phyloP scores from a whole-genome alignment of 2,329 filamentous ascomycete genomes.

The Raffaelea arxii region DNA sequence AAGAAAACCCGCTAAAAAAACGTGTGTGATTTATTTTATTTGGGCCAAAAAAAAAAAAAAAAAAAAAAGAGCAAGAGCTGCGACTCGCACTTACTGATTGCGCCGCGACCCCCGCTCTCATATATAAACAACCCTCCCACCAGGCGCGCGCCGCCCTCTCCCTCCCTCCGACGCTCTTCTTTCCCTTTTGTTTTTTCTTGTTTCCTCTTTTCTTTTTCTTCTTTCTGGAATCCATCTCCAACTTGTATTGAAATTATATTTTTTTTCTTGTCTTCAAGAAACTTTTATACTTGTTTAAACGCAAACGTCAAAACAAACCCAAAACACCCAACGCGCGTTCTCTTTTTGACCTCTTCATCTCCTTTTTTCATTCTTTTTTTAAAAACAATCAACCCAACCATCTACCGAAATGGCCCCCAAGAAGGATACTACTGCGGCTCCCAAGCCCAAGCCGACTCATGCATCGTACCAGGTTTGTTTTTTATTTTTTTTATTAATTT shows the following conservation, averaged over 20 bases:
- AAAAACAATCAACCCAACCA: constrained; percentile 3
- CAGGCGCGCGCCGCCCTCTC: constrained; percentile 38
- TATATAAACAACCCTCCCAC: constrained; percentile 52
- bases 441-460: constrained; percentile 42
- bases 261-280: not conserved
- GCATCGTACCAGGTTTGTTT: constrained; percentile 49
- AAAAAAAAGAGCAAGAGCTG: constrained; percentile 1
- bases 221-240: constrained; percentile 2
- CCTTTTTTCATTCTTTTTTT: not conserved
- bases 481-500: no score
- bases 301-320: constrained; percentile 4
- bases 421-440: constrained; percentile 34
- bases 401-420: constrained; percentile 45
- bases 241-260: not conserved
- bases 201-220: constrained; percentile 16
- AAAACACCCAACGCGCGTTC: constrained; percentile 12
- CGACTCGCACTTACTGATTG: constrained; percentile 39
- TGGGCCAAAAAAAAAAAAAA: constrained; percentile 3
- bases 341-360: no score
- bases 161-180: constrained; percentile 28
- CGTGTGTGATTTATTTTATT: constrained; percentile 15
- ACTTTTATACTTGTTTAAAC: constrained; percentile 7
- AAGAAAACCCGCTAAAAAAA: constrained; percentile 6
- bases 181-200: constrained; percentile 8
- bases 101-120: constrained; percentile 39